Conservation (phyloP, 2,329 filamentous ascomycete species). For the Alternaria rosae region DNA sequence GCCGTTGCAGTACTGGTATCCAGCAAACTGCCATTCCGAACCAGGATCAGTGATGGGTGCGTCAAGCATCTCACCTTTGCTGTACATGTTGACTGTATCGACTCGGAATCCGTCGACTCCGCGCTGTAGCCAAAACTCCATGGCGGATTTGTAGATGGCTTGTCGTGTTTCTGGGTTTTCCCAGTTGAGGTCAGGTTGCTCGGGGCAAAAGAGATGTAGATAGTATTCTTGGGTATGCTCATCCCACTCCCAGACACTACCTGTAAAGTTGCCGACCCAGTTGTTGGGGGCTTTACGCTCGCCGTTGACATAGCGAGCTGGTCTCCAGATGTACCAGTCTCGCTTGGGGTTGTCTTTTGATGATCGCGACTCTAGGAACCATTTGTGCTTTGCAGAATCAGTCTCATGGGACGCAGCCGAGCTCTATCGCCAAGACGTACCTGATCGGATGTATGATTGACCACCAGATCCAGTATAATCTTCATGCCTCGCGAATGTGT, state of each 20-base stretch:
- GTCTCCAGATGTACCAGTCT: constrained; percentile 65
- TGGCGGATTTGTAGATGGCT: constrained; percentile 72
- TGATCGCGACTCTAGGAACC: constrained; percentile 65
- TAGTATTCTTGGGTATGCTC: constrained; percentile 76
- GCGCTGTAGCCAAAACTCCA: constrained; percentile 80
- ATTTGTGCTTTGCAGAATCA: constrained; percentile 53
- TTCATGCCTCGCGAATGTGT: constrained; percentile 48
- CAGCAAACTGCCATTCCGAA: constrained; percentile 46
- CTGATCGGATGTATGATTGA: constrained; percentile 51
- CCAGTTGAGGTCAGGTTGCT: constrained; percentile 89
- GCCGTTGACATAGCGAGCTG: constrained; percentile 60
- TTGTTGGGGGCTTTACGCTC: constrained; percentile 76
- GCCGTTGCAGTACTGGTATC: constrained; percentile 69
- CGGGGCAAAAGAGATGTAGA: constrained; percentile 75
- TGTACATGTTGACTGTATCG: constrained; percentile 50
- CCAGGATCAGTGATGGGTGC: constrained; percentile 42
- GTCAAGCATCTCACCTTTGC: constrained; percentile 44
- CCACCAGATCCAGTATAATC: constrained; percentile 51
- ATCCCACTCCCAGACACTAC: constrained; percentile 74
- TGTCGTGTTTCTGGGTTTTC: constrained; percentile 71
- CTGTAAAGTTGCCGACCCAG: constrained; percentile 71
- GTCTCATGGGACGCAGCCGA: too few relatives aligned
- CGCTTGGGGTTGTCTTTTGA: constrained; percentile 60
- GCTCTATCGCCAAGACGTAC: constrained; percentile 17
- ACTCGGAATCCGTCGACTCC: constrained; percentile 64